Conservation (phyloP, 768 basidiomycete species). For the Mycena capillaripes region DNA sequence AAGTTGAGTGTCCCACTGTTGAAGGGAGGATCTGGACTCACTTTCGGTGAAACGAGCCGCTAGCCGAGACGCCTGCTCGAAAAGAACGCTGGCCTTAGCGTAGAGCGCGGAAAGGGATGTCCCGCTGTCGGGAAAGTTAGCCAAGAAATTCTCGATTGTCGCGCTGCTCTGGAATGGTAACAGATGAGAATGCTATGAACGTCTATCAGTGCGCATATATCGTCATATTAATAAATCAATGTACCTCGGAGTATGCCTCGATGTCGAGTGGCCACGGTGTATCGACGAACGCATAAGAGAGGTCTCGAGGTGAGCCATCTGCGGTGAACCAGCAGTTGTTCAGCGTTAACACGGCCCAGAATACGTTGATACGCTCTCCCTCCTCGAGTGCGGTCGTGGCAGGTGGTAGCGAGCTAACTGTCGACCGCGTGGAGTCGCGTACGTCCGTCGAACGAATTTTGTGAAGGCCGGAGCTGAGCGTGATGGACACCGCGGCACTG, state of each 20-base stretch:
- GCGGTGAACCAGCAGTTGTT: conserved; percentile 28
- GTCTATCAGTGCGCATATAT: not conserved
- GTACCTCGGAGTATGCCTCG: conserved; percentile 11
- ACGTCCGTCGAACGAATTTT: conserved; percentile 27
- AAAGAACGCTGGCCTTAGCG: conserved; percentile 35
- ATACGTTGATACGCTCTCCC: conserved; percentile 39
- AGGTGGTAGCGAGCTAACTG: conserved; percentile 1
- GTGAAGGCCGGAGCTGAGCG: conserved; percentile 30
- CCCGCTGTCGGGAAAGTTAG: conserved; percentile 27
- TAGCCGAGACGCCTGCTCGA: conserved; percentile 31
- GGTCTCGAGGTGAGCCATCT: conserved; percentile 27
- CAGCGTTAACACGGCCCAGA: conserved; percentile 38
- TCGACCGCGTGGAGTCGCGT: not conserved
- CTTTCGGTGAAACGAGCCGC: conserved; percentile 26
- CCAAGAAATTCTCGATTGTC: conserved; percentile 35
- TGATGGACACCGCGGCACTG: conserved; percentile 28
- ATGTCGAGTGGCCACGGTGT: conserved; percentile 41
- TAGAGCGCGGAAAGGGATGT: conserved; percentile 31
- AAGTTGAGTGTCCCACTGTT: not conserved
- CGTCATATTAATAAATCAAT: not conserved
- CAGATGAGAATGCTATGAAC: not conserved
- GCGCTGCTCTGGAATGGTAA: conserved; percentile 23
- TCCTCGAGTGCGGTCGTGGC: conserved; percentile 28
- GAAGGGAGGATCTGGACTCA: not conserved
- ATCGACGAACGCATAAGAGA: conserved; percentile 27